Percentiles rank a stretch among this genome's conserved stretches.
Conservation (phyloP, 331 rosid species). For the Malus hybrid region DNA sequence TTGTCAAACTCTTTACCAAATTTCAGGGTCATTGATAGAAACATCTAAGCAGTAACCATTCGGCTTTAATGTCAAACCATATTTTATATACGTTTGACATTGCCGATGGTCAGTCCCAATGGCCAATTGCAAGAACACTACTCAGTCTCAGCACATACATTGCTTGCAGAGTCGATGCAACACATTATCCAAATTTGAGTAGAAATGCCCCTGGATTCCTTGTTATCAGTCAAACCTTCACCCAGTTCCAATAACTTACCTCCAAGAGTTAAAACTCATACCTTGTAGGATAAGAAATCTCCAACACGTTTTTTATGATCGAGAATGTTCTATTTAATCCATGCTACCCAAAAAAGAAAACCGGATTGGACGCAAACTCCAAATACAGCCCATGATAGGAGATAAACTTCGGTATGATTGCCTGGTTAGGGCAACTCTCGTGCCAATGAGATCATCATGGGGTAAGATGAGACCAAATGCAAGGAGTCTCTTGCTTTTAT, state of each 20-base stretch:
- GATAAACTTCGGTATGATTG: background rate
- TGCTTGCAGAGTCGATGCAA: background rate
- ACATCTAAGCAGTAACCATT: background rate
- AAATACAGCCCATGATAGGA: background rate
- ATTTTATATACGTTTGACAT: background rate
- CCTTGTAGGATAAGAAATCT: background rate
- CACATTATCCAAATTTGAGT: background rate
- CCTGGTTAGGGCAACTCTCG: background rate
- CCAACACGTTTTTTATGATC: background rate
- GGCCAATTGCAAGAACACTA: background rate
- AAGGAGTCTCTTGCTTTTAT: background rate
- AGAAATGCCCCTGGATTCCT: background rate
- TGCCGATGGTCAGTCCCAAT: background rate
- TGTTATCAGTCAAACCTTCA: background rate
- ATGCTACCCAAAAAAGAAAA: background rate
- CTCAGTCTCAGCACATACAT: background rate
- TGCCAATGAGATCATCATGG: background rate
- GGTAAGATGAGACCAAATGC: background rate
- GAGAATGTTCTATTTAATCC: background rate
- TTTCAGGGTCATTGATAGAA: background rate
- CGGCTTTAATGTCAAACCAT: background rate
- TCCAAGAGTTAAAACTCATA: background rate
- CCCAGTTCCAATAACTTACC: background rate
- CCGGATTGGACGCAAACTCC: background rate
- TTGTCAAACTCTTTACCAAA: background rate